Conservation (phyloP, 768 basidiomycete genomes). For the Serendipita sp. region DNA sequence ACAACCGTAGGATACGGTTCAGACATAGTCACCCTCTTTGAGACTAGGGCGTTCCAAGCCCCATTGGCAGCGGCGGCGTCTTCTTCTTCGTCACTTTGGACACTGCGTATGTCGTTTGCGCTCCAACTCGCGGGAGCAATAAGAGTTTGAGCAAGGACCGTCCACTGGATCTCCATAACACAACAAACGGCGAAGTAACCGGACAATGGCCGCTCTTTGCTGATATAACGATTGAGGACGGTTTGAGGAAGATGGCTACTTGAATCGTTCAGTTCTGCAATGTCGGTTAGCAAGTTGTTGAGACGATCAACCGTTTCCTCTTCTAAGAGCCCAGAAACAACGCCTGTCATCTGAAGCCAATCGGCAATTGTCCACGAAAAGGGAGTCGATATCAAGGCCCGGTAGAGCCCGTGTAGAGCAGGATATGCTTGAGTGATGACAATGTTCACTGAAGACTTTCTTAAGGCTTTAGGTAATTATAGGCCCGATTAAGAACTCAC, state of each 20-base stretch:
- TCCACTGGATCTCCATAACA: conserved; percentile 73
- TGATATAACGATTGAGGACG: conserved; percentile 45
- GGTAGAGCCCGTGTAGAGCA: conserved; percentile 70
- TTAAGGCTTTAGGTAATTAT: not conserved
- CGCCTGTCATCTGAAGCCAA: conserved; percentile 40
- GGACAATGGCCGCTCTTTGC: conserved; percentile 59
- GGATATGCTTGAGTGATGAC: conserved; percentile 64
- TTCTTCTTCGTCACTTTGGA: conserved; percentile 20
- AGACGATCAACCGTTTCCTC: conserved; percentile 53
- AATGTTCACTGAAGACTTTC: conserved; percentile 35
- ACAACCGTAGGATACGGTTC: conserved; percentile 17
- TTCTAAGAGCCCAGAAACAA: conserved; percentile 45
- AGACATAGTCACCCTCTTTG: not conserved
- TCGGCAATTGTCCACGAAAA: conserved; percentile 57
- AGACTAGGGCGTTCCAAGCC: conserved; percentile 48
- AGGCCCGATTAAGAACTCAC: conserved; percentile 25
- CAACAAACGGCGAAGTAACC: conserved; percentile 86
- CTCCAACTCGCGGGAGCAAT: conserved; percentile 23
- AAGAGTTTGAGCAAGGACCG: conserved; percentile 57
- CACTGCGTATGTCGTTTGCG: conserved; percentile 6
- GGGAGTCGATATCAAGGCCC: conserved; percentile 64
- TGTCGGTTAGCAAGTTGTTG: conserved; percentile 48
- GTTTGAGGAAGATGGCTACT: conserved; percentile 15
- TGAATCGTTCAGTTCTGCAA: conserved; percentile 24
- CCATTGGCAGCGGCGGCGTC: conserved; percentile 76